A percentile compares a stretch with the other conserved stretches of the same genome.
Evolutionary conservation across 805 yeast species (phyloP).

Genomic region (Allodekkera sacchari): DNA sequence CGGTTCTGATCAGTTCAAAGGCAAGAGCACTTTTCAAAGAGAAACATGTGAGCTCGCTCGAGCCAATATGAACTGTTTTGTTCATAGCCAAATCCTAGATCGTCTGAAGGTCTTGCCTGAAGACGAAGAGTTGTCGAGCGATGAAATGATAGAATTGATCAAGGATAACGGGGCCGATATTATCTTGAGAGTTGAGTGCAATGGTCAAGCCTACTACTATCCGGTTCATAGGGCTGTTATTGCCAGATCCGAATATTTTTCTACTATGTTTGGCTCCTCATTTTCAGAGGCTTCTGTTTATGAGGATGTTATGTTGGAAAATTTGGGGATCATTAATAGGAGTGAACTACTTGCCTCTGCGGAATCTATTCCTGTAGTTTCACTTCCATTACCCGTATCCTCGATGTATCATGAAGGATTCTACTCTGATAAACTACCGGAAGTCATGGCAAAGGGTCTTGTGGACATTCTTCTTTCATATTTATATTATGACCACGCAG

Average conservation of each 20-base stretch:
- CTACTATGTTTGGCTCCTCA: constrained; percentile 49
- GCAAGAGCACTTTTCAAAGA: constrained; percentile 26
- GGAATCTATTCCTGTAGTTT: constrained; percentile 13
- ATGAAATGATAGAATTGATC: constrained; percentile 18
- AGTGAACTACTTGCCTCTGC: constrained; percentile 6
- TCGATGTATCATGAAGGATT: too few species aligned
- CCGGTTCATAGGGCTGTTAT: constrained; percentile 61
- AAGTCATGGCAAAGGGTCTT: constrained; percentile 3
- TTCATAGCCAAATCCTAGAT: constrained; percentile 17
- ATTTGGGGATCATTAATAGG: constrained; percentile 15
- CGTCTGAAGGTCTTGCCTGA: background rate
- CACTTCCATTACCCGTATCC: constrained; percentile 10
- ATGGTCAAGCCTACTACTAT: constrained; percentile 29
- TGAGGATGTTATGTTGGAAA: constrained; percentile 8
- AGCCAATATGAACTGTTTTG: constrained; percentile 25
- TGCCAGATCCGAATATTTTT: constrained; percentile 54
- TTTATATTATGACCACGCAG: constrained; percentile 53
- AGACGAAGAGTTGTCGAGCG: constrained; percentile 10
- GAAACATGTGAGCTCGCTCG: constrained; percentile 29
- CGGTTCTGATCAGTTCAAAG: constrained; percentile 18
- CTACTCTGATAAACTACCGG: constrained; percentile 5
- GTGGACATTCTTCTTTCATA: constrained; percentile 27
- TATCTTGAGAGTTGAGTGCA: constrained; percentile 28
- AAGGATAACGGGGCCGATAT: constrained; percentile 38
- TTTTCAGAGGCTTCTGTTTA: constrained; percentile 22